Conservation (phyloP, 2,329 filamentous ascomycete species). For the Penicillium sp. region DNA sequence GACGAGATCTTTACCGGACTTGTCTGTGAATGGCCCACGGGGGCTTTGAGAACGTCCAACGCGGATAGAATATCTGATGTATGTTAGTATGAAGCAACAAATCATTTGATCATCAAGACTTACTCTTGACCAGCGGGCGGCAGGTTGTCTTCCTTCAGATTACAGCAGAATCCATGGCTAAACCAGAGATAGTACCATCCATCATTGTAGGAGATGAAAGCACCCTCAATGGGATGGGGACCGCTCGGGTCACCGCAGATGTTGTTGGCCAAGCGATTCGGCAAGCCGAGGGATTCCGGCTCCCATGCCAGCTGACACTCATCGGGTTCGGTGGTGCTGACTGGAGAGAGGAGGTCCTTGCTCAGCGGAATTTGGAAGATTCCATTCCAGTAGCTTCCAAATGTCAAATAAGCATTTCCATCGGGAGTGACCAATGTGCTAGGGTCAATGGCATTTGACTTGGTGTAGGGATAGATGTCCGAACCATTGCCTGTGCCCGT, state of each 20-base stretch:
- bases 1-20: slow-evolving; percentile 54
- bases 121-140: slow-evolving; percentile 57
- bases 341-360: slow-evolving; percentile 25
- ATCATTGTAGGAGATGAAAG: slow-evolving; percentile 30
- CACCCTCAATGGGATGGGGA: slow-evolving; percentile 35
- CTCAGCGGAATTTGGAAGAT: slow-evolving; percentile 61
- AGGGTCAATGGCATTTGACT: slow-evolving; percentile 63
- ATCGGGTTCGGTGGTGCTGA: slow-evolving; percentile 24
- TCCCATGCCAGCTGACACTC: slow-evolving; percentile 33
- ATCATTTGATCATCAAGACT: background rate
- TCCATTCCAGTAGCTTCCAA: slow-evolving; percentile 68
- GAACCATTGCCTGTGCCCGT: slow-evolving; percentile 33
- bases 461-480: slow-evolving; percentile 35
- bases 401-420: slow-evolving; percentile 53
- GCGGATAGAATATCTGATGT: slow-evolving; percentile 58
- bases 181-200: slow-evolving; percentile 39
- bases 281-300: slow-evolving; percentile 20
- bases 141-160: slow-evolving; percentile 27
- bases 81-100: slow-evolving; percentile 2
- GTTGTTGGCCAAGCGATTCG: slow-evolving; percentile 23
- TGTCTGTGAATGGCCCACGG: slow-evolving; percentile 57
- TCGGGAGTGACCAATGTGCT: slow-evolving; percentile 48
- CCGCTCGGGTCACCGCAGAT: slow-evolving; percentile 34
- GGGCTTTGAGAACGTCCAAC: slow-evolving; percentile 59
- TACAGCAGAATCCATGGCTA: slow-evolving; percentile 37